Base-by-base conservation (phyloP, 345 rosid species). In the Melaleuca alternifolia region DNA sequence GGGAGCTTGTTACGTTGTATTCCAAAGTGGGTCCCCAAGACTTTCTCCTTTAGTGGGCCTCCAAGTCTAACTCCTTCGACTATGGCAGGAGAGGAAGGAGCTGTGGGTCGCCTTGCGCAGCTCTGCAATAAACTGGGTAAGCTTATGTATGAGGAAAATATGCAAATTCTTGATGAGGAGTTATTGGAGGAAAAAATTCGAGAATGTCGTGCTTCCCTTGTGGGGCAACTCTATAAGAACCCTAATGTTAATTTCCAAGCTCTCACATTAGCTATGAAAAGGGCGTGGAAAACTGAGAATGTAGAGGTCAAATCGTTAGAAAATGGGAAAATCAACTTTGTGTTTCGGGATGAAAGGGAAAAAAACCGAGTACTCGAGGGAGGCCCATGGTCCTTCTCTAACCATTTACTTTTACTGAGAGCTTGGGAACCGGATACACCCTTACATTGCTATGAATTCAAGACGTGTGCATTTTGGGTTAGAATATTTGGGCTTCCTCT, bases 331-430 rank as follows among this genome's bases (percentile, higher is more conserved):
- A 24, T 56, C 28, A 24, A 12, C 30, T 26, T 57, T 11, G 28
- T 11, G 24, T 57, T 57, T 57, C 0, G 30, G 24, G 26, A 57
- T n/a, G 10, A 57, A 57, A 28, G 41, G 62, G 26, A 10, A n/a
- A 10, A 24, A 24, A 57, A n/a, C 11, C 0, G 14, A 0, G 0
- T 57, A 57, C 26, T 57, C 3, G 11, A 57, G 30, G 62, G 26
- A 57, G 62, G 14, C 10, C 62, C 30, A 24, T 24, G 30, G 14
- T 26, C 62, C 24, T 57, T 57, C 26, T 57, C 62, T 57, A 57
- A 57, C 26, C 15, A 57, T 26, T 24, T 24, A 57, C 4, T 26
- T 13, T 13, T 57, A 10, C 10, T 57, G 26, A 57, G 23, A 11
- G 10, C 62, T 24, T 26, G 62, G 61, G 14, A 11, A 6, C 26